Evolutionary conservation across 2,329 filamentous ascomycete species (phyloP), one percentile per base, ranked within the genome.

Genomic region (Penicillium sp.): DNA sequence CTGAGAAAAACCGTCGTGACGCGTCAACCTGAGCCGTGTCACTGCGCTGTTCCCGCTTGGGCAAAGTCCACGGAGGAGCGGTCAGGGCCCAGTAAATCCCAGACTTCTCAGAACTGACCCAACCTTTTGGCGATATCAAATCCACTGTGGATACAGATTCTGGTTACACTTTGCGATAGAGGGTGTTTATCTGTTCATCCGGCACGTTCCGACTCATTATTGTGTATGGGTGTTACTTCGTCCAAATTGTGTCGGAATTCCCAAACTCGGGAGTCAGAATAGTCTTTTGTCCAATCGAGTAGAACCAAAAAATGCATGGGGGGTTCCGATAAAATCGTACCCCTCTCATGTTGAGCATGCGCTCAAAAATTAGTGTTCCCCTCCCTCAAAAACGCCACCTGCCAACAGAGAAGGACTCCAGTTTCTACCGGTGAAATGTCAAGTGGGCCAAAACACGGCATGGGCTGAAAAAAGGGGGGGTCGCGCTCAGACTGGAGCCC

Each of bases 381-480:
- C 21, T 27, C 14, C 32, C 29, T 18, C 18, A 18, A 18, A 45
- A 54, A 45, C 46, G 50, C 51, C 46, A 49, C 45, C n/a, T 50
- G 51, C 46, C 51, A 53, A 34, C 46, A 45, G 21, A 24, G 42
- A 52, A 9, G 31, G 54, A 27, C 24, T 27, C 24, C 24, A 54
- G 9, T 36, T 36, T 24, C 42, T 50, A 47, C 47, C 49, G 47
- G 49, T 54, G 50, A 60, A 44, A 48, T 34, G 48, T 50, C 42
- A 50, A 59, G 60, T 58, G 61, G 61, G 50, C 56, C 56, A 59
- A 24, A 46, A 62, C 61, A 61, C 56, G 60, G 60, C 56, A 56
- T 60, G 50, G 50, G 52, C 27, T 48, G 21, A 50, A 45, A 45
- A 51, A 49, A 43, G 32, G 41, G 52, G 44, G 39, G 45, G 41